Conservation (phyloP, 1,284 basidiomycete species). For the Ustilago tritici region DNA sequence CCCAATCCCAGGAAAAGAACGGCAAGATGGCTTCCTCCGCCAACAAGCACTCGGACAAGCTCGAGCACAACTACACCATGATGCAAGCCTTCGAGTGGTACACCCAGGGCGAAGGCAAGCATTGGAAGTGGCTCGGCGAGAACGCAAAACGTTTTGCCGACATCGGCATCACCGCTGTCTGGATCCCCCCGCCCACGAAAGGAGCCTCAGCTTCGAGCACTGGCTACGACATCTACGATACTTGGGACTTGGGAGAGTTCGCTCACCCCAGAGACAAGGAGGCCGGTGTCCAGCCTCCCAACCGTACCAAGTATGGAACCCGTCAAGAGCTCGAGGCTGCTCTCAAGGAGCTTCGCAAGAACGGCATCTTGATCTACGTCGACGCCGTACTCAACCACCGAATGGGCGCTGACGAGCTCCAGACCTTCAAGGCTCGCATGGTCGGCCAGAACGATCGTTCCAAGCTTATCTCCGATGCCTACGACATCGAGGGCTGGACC, state of each 20-base stretch:
- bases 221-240: slow-evolving; percentile 71
- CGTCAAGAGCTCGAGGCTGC: slow-evolving; percentile 82
- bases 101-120: slow-evolving; percentile 73
- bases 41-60: slow-evolving; percentile 53
- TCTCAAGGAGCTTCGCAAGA: slow-evolving; percentile 72
- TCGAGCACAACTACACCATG: slow-evolving; percentile 58
- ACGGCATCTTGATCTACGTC: slow-evolving; percentile 71
- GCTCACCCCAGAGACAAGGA: slow-evolving; percentile 78
- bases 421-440: slow-evolving; percentile 74
- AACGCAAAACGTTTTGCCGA: slow-evolving; percentile 79
- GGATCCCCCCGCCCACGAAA: slow-evolving; percentile 72
- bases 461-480: slow-evolving; percentile 38
- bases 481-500: slow-evolving; percentile 63
- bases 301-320: slow-evolving; percentile 89
- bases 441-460: slow-evolving; percentile 53
- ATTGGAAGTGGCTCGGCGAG: slow-evolving; percentile 84
- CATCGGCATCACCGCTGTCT: slow-evolving; percentile 86
- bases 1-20: not conserved
- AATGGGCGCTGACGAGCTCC: slow-evolving; percentile 81
- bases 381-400: slow-evolving; percentile 74
- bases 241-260: slow-evolving; percentile 82
- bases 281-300: slow-evolving; percentile 47
- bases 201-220: slow-evolving; percentile 69
- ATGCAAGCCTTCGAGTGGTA: slow-evolving; percentile 67
- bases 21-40: slow-evolving; percentile 52